phyloP scores from a whole-genome alignment of 768 basidiomycete genomes.

The Amanita exitialis region DNA sequence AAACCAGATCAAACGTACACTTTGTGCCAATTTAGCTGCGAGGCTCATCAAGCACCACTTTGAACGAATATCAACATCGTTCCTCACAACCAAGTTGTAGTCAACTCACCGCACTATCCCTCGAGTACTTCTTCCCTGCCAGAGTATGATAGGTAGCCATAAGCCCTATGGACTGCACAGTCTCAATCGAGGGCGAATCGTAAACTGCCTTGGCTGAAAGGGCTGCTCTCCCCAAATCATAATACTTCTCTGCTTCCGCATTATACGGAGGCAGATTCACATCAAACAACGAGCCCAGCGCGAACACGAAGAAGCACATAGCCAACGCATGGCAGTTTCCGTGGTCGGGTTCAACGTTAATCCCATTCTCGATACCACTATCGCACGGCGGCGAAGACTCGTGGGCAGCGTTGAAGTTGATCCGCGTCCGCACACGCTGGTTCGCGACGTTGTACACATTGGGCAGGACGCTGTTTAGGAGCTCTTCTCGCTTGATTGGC shows the following conservation, averaged over 20 bases:
- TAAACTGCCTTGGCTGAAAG: conserved; percentile 41
- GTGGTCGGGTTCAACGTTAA: conserved; percentile 11
- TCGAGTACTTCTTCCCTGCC: conserved; percentile 41
- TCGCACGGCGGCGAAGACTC: not conserved
- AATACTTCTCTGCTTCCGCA: conserved; percentile 50
- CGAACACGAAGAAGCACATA: conserved; percentile 46
- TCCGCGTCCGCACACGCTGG: conserved; percentile 8
- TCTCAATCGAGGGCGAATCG: conserved; percentile 40
- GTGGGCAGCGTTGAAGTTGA: conserved; percentile 6
- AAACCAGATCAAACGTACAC: conserved; percentile 19
- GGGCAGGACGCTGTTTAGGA: conserved; percentile 29
- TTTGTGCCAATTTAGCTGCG: conserved; percentile 52
- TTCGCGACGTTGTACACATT: conserved; percentile 24
- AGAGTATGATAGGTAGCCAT: conserved; percentile 46
- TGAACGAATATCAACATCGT: conserved; percentile 12
- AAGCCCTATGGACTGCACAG: conserved; percentile 49
- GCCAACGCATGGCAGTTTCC: conserved; percentile 23
- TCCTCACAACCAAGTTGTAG: conserved; percentile 9
- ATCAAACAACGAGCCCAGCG: conserved; percentile 54
- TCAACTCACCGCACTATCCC: conserved; percentile 29
- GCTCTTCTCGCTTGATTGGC: conserved; percentile 38
- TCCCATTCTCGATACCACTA: not conserved
- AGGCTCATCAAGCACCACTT: conserved; percentile 45
- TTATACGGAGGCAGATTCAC: conserved; percentile 39
- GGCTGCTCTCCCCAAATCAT: conserved; percentile 45